Conservation (phyloP, 257 asterid genomes). For the Oldenlandia corymbosa region DNA sequence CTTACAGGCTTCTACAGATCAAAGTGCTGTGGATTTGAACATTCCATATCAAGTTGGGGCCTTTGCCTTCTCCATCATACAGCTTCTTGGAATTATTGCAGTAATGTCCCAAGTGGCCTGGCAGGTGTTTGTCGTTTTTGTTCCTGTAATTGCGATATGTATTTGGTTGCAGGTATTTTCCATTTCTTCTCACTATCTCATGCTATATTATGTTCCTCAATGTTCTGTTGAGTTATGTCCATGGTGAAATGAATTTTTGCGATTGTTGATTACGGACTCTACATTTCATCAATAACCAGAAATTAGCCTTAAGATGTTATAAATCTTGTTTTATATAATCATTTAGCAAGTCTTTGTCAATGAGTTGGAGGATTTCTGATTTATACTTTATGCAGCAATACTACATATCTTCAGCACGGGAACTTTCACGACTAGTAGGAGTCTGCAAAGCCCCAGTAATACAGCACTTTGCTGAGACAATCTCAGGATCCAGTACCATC, state of each 20-base stretch:
- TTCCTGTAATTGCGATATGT: slow-evolving; percentile 65
- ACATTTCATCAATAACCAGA: background rate
- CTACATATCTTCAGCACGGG: slow-evolving; percentile 84
- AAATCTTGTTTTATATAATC: background rate
- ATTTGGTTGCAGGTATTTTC: slow-evolving; percentile 66
- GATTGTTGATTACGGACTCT: no score
- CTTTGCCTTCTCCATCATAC: slow-evolving; percentile 62
- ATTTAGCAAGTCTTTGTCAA: background rate
- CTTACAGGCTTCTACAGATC: slow-evolving; percentile 79
- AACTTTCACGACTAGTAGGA: slow-evolving; percentile 72
- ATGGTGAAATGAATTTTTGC: background rate
- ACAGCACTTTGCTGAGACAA: slow-evolving; percentile 87
- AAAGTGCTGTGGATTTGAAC: slow-evolving; percentile 64
- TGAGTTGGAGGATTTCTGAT: background rate
- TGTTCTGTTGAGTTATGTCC: background rate
- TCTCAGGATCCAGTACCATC: slow-evolving; percentile 81
- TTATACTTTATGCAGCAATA: slow-evolving; percentile 39
- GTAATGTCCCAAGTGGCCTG: slow-evolving; percentile 87
- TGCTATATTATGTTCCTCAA: background rate
- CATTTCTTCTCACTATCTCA: background rate
- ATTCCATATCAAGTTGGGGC: slow-evolving; percentile 45
- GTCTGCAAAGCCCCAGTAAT: slow-evolving; percentile 85
- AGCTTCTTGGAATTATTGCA: slow-evolving; percentile 62
- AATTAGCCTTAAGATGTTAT: background rate
- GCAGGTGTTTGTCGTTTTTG: slow-evolving; percentile 74